Evolutionary conservation across 1,284 basidiomycete species (phyloP), one percentile per base, ranked within the genome.

Genomic region (Xerocomus amazonicus): DNA sequence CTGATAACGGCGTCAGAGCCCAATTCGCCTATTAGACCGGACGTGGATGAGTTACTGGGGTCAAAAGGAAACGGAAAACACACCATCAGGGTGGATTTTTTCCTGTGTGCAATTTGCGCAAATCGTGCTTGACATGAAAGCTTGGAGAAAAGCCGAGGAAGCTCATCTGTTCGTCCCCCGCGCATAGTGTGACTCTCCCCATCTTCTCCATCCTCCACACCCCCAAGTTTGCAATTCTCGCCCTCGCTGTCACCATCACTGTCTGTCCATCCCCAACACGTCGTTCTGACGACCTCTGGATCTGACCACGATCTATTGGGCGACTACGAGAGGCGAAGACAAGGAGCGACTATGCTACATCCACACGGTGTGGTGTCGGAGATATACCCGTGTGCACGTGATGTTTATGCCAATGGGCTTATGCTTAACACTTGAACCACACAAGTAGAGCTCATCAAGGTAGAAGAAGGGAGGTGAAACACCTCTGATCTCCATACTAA

Each of bases 121-220:
- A 85, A 86, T 16, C 82, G 79, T 13, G 88, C 82, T 65, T 96
- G 87, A 70, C 91, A 96, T 0, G 95, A 97, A 38, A 98, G 74
- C 58, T 90, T 90, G 16, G 92, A 93, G 75, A 97, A 97, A 36
- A 98, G 71, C 93, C 95, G 98, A 0, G 90, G 81, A 1, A 98
- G 73, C 0, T 86, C 87, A 57, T 88, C 83, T 7, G 67, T 66
- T n/a, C 62, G 56, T 54, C 66, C 43, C 57, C 53, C 16, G 61
- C 63, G n/a, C 59, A 13, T 2, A 14, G 56, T 10, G n/a, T 23
- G 13, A 64, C 60, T 62, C 66, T 32, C 50, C 1, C 56, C 63
- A 61, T 67, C 56, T 1, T 59, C 27, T 9, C 41, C 59, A 6
- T 33, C 46, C 2, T 50, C 23, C 6, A 12, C 23, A 19, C 14